phyloP scores from a whole-genome alignment of 2,329 filamentous ascomycete species.

The Hymenoscyphus albidus region DNA sequence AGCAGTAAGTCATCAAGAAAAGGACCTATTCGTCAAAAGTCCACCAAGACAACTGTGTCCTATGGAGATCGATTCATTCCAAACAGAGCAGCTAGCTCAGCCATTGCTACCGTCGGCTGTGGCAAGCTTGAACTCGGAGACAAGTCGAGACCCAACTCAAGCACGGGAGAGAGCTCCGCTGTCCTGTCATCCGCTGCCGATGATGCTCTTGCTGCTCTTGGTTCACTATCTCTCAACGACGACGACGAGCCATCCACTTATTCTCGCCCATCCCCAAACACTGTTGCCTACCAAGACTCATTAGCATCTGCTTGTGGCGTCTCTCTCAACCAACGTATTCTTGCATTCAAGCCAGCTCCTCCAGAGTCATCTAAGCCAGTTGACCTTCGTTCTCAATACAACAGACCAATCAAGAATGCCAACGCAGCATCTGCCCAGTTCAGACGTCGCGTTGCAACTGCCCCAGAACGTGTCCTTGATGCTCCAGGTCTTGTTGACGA shows the following conservation, averaged over 20 bases:
- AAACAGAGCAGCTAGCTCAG: constrained; percentile 86
- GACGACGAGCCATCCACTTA: constrained; percentile 66
- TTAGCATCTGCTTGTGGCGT: constrained; percentile 89
- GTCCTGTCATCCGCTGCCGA: constrained; percentile 70
- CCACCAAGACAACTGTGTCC: constrained; percentile 71
- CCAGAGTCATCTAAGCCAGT: constrained; percentile 98
- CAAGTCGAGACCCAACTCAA: constrained; percentile 69
- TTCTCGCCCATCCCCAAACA: constrained; percentile 78
- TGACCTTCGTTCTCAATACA: constrained; percentile 96
- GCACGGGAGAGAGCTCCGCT: constrained; percentile 65
- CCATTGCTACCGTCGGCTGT: constrained; percentile 74
- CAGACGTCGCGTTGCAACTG: constrained; percentile 86
- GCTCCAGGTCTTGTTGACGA: constrained; percentile 95
- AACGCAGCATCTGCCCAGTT: constrained; percentile 75
- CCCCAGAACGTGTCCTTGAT: constrained; percentile 92
- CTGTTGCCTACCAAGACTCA: constrained; percentile 87
- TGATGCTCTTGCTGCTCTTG: constrained; percentile 74
- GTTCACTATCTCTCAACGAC: constrained; percentile 70
- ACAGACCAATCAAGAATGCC: constrained; percentile 82
- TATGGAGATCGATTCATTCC: constrained; percentile 95
- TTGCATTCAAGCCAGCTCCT: constrained; percentile 97
- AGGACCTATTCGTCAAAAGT: constrained; percentile 48
- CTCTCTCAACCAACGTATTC: constrained; percentile 87
- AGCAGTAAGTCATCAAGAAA: constrained; percentile 54
- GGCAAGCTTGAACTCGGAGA: constrained; percentile 75